phyloP scores from a whole-genome alignment of 768 basidiomycete species.

The Dendrothele bispora region DNA sequence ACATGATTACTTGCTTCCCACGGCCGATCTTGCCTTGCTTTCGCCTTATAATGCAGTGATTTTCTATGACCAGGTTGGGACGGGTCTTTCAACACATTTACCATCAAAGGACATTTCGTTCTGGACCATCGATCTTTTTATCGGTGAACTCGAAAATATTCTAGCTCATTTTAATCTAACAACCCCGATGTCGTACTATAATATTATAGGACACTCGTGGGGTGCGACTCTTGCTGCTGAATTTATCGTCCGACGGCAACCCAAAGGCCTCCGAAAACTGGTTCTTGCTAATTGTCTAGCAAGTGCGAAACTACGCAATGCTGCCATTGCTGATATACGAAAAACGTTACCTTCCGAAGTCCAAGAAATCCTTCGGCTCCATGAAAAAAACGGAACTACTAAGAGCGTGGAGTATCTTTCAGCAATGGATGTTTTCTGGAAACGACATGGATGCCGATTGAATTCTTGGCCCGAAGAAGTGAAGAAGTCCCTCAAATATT shows the following conservation, averaged over 20 bases:
- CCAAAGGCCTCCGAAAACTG: conserved; percentile 34
- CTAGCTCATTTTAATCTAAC: conserved; percentile 39
- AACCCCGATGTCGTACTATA: conserved; percentile 38
- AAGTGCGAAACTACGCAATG: conserved; percentile 22
- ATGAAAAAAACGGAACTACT: conserved; percentile 31
- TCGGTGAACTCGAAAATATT: conserved; percentile 54
- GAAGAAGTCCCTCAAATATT: conserved; percentile 18
- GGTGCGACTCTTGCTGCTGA: conserved; percentile 52
- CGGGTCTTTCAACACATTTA: conserved; percentile 43
- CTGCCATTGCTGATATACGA: conserved; percentile 21
- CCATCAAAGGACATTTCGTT: conserved; percentile 25
- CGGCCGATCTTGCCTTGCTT: conserved; percentile 8
- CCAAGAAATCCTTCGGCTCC: conserved; percentile 22
- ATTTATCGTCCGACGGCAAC: conserved; percentile 37
- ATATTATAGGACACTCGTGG: conserved; percentile 58
- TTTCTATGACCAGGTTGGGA: conserved; percentile 54
- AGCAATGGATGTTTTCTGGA: conserved; percentile 25
- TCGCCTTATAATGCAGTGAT: conserved; percentile 38
- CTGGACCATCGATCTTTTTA: conserved; percentile 50
- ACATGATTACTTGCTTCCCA: conserved; percentile 5
- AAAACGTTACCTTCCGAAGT: conserved; percentile 18
- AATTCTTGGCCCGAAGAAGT: conserved; percentile 35
- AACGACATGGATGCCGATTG: conserved; percentile 33
- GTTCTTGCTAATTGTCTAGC: conserved; percentile 33
- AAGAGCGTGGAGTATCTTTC: conserved; percentile 31